Percentiles rank a stretch among this genome's conserved stretches.
These are phyloP conservation scores for Sporothrix protearum DNA, from an alignment of 2,329 filamentous ascomycete species.

Conservation along the genomic window DNA sequence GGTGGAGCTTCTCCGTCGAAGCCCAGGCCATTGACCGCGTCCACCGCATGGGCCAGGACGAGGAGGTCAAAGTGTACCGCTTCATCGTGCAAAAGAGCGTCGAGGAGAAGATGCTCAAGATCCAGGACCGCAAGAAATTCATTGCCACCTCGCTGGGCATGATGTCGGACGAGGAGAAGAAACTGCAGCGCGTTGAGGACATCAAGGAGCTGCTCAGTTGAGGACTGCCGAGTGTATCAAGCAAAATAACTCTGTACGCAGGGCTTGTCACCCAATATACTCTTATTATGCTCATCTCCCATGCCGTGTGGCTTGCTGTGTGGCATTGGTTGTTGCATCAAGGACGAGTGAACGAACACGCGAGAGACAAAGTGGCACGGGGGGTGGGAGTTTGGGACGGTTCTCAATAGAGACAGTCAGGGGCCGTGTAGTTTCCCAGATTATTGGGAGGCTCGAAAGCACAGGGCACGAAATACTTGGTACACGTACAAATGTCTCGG, in stretches of 20 bases:
- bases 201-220: constrained; percentile 81
- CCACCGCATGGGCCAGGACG: constrained; percentile 90
- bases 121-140: constrained; percentile 95
- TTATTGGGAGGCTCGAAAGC: background rate
- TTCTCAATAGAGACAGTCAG: no score
- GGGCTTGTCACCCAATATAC: background rate
- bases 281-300: background rate
- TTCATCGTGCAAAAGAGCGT: constrained; percentile 91
- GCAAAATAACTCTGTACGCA: no score
- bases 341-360: background rate
- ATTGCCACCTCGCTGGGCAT: constrained; percentile 92
- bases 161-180: constrained; percentile 93
- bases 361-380: no score
- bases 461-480: background rate
- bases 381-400: background rate
- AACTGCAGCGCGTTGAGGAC: constrained; percentile 83
- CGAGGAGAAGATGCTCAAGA: constrained; percentile 87
- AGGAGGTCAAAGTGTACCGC: constrained; percentile 77
- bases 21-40: constrained; percentile 97
- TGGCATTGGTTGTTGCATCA: background rate
- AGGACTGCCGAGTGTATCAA: no score
- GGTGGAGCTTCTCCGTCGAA: constrained; percentile 98
- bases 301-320: background rate
- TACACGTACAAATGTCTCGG: background rate
- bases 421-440: background rate